phyloP scores from a whole-genome alignment of 306 rosid genomes.

The Trichosanthes truncata region DNA sequence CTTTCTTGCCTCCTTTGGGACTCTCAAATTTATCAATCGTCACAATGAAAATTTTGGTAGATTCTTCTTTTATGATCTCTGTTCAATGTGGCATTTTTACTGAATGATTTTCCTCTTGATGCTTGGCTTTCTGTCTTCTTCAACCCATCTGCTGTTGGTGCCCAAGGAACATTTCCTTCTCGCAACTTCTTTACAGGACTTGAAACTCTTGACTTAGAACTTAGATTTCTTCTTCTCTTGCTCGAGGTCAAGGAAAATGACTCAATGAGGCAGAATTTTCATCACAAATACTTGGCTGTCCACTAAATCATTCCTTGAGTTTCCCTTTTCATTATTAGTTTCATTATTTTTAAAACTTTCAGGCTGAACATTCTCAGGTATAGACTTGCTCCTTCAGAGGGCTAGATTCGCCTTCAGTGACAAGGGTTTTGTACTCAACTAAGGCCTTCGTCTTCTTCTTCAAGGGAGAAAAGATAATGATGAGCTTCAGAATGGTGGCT shows the following conservation, averaged over 20 bases:
- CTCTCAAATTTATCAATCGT: background rate
- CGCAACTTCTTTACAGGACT: background rate
- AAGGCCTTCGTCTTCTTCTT: constrained; percentile 17
- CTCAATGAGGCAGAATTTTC: constrained; percentile 1
- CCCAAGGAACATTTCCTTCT: background rate
- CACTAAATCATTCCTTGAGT: constrained; percentile 5
- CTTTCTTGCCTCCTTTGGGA: background rate
- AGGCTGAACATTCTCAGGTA: background rate
- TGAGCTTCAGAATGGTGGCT: constrained; percentile 22
- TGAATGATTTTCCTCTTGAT: background rate
- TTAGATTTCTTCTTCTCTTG: background rate
- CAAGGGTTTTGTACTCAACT: constrained; percentile 26
- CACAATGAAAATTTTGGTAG: background rate
- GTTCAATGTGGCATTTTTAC: background rate
- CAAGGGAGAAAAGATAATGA: background rate
- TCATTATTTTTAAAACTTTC: background rate
- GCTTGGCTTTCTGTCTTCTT: background rate
- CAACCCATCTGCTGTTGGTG: background rate
- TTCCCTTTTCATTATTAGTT: background rate
- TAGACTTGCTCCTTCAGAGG: constrained; percentile 19
- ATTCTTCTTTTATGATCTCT: background rate
- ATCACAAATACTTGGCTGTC: constrained; percentile 11
- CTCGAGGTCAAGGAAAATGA: background rate
- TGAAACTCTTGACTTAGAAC: background rate
- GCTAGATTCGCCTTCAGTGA: constrained; percentile 23